Percentiles rank a stretch among this genome's conserved stretches.
These are phyloP conservation scores for Barbarea vulgaris DNA, from an alignment of 345 rosid genomes.

Conservation along the genomic window DNA sequence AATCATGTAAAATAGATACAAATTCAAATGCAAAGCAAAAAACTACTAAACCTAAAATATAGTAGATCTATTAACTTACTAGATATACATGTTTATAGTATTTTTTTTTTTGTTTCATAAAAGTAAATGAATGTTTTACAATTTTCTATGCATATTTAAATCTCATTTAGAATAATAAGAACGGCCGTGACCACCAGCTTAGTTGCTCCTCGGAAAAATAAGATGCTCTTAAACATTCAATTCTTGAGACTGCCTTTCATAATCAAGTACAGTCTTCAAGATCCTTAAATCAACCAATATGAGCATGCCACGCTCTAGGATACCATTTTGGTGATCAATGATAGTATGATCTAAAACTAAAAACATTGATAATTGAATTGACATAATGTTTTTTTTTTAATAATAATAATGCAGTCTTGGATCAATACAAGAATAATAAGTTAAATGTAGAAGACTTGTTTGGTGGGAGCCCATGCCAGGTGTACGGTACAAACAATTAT, in stretches of 20 bases:
- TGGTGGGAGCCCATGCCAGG: conserved; percentile 39
- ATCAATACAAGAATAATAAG: conserved; percentile 37
- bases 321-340: conserved; percentile 30
- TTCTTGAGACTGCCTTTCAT: neutral
- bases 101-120: neutral
- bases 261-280: neutral
- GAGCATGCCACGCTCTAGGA: conserved; percentile 32
- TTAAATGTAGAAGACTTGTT: conserved; percentile 25
- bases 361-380: conserved; percentile 29
- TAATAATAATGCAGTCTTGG: conserved; percentile 40
- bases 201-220: neutral
- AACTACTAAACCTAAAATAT: neutral
- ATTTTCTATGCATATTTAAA: neutral
- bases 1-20: neutral
- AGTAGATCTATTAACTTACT: neutral
- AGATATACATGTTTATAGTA: neutral
- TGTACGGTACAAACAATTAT: conserved; percentile 26
- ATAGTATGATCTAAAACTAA: conserved; percentile 1
- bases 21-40: neutral
- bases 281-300: conserved; percentile 9
- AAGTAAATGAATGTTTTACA: neutral
- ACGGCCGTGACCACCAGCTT: neutral
- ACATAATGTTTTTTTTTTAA: conserved; percentile 16
- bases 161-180: neutral
- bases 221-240: neutral